phyloP scores from a whole-genome alignment of 2,329 filamentous ascomycete species.

The Cephalotrichum gorgonifer region DNA sequence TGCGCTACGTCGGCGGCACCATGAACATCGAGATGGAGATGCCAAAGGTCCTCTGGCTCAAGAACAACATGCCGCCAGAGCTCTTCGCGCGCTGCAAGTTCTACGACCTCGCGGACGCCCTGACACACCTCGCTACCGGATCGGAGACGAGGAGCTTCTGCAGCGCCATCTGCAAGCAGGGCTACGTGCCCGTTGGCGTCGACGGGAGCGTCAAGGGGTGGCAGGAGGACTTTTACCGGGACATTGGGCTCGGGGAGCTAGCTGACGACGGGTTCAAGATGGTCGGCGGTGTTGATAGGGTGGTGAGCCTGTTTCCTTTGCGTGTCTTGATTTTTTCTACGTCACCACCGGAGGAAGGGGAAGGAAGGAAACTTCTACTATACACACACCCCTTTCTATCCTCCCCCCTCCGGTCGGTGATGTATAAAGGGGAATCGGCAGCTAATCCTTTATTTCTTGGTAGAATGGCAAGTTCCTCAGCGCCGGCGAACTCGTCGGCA shows the following conservation, averaged over 20 bases:
- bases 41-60: slow-evolving; percentile 95
- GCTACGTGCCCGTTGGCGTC: slow-evolving; percentile 90
- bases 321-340: slow-evolving; percentile 3
- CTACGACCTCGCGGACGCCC: slow-evolving; percentile 84
- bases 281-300: slow-evolving; percentile 87
- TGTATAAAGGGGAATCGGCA: no score
- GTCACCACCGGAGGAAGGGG: no score
- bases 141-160: slow-evolving; percentile 89
- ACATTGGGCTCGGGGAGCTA: slow-evolving; percentile 80
- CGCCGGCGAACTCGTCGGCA: slow-evolving; percentile 83
- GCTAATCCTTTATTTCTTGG: slow-evolving; percentile 9
- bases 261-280: slow-evolving; percentile 80
- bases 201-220: slow-evolving; percentile 96
- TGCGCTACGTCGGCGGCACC: slow-evolving; percentile 91
- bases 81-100: slow-evolving; percentile 92
- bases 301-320: slow-evolving; percentile 57
- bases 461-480: slow-evolving; percentile 89
- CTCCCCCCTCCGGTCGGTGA: no score
- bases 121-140: slow-evolving; percentile 90
- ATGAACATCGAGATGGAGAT: slow-evolving; percentile 99
- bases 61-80: slow-evolving; percentile 93
- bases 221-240: slow-evolving; percentile 87
- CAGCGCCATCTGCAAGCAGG: slow-evolving; percentile 95
- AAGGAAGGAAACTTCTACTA: no score
- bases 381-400: not conserved